These are phyloP conservation scores for Porodaedalea pini DNA, from an alignment of 1,284 basidiomycete genomes.

Conservation along the genomic window DNA sequence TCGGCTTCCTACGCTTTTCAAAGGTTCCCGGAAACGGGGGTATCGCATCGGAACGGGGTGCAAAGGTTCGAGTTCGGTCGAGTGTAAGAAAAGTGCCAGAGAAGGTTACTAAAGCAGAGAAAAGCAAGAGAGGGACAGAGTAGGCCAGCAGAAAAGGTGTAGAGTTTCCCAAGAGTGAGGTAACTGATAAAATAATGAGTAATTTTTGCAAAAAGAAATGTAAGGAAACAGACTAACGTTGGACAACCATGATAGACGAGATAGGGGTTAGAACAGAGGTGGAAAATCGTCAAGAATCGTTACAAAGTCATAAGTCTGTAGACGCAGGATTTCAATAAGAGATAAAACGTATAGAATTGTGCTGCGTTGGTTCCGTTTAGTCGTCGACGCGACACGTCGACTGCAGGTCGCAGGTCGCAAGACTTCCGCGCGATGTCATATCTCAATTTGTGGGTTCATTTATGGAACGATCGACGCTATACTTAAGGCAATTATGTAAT, in stretches of 20 bases:
- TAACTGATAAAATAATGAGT: conserved; percentile 11
- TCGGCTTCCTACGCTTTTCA: conserved; percentile 29
- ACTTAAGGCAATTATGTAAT: neutral
- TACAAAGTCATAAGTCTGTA: conserved; percentile 4
- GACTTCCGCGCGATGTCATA: no score
- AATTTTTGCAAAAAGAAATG: neutral
- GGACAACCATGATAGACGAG: conserved; percentile 10
- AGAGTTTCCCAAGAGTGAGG: conserved; percentile 23
- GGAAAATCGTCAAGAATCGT: conserved; percentile 4
- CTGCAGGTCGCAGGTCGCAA: no score
- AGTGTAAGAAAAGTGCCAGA: conserved; percentile 64
- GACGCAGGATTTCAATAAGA: no score
- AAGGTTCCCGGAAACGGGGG: conserved; percentile 34
- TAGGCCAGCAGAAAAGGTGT: conserved; percentile 49
- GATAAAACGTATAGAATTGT: no score
- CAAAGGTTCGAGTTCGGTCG: conserved; percentile 61
- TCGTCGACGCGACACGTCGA: no score
- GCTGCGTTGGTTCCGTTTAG: no score
- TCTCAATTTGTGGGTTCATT: neutral
- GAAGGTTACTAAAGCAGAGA: conserved; percentile 53
- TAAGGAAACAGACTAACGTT: conserved; percentile 2
- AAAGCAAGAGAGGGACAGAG: conserved; percentile 48
- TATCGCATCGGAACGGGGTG: conserved; percentile 40
- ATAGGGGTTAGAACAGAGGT: conserved; percentile 8
- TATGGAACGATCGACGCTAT: neutral